Evolutionary conservation across 2,329 filamentous ascomycete species (phyloP), one percentile per base, ranked within the genome.

Genomic region (Neofusicoccum sp.): DNA sequence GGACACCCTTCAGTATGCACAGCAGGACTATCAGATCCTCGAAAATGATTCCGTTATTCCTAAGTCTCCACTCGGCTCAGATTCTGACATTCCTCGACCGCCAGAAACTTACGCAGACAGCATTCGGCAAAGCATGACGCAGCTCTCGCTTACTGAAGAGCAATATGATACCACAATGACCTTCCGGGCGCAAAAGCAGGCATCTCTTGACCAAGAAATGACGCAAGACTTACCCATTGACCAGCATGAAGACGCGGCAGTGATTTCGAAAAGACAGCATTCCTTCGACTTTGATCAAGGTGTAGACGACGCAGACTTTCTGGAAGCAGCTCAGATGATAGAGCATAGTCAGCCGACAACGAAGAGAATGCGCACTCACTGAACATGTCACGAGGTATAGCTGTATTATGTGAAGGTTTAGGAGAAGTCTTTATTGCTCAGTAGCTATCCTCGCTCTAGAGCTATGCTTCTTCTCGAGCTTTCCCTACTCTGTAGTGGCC

Each of bases 311-410:
- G 14, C 41, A 28, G 41, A 37, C 31, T 45, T 58, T 9, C 43
- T 33, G 22, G 54, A 58, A 14, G 31, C 14, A 36, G 54, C 29
- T 22, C 8, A n/a, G 1, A 36, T 28, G n/a, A 31, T 16, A 4
- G 54, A 58, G 14, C 36, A 44, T 5, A 58, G 16, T 7, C 54
- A 58, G n/a, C 29, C 31, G 31, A 6, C n/a, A 1, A 7, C n/a
- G 54, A 58, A 58, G 54, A 45, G 41, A 14, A n/a, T 28, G n/a
- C 54, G 54, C 16, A 58, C 29, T 45, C 29, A 14, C n/a, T 58
- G 12, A 45, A 1, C 6, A 11, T n/a, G 5, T 22, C n/a, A 41
- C 8, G 43, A 22, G 22, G 22, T 22, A 22, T 11, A 45, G 16
- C 16, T 22, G 29, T 6, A n/a, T 8, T 29, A 41, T 54, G 16